Evolutionary conservation across 1,284 basidiomycete species (phyloP), one percentile per base, ranked within the genome.

Genomic region (Schizophyllum amplum): DNA sequence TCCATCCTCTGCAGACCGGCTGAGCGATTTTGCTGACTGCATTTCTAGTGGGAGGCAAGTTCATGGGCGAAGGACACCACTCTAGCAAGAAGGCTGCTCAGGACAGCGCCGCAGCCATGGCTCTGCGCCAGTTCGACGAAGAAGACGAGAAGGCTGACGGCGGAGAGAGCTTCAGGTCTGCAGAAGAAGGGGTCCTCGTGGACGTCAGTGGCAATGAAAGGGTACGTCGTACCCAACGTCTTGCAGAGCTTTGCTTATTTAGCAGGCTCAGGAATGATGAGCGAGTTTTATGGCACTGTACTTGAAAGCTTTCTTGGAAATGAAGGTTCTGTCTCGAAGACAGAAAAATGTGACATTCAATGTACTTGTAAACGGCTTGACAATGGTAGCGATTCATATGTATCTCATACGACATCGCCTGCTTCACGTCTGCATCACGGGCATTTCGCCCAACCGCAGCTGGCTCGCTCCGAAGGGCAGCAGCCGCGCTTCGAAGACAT

Each of bases 391-490:
- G 17, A 2, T 42, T 42, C 33, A 13, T 42, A 9, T 3, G 11
- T 3, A 17, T 9, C 33, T 42, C 2, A 4, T 13, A 2, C 7
- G 17, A 3, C 1, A 24, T 23, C 20, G 2, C 1, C 26, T n/a
- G n/a, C 21, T 52, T 25, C 25, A 21, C n/a, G 21, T 51, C 24
- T 42, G 33, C 68, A 73, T 71, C 5, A 71, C 69, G 5, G 72
- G 72, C 22, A 75, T 69, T 54, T 75, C 72, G 21, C 72, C 72
- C 48, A 75, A 61, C 6, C 72, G 63, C 58, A 75, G 55, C 60
- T 71, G 72, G 2, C 71, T 71, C 24, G 68, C 69, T 27, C 64
- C 72, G 59, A 73, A 75, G 6, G 72, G 72, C 24, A 72, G 69
- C 20, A 73, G 61, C 42, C 68, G 73, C 27, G 69, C 72, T 47